Percentiles rank a stretch among this genome's conserved stretches.
Evolutionary conservation across 1,284 basidiomycete species (phyloP).

Genomic region (Ustilago trichophora): DNA sequence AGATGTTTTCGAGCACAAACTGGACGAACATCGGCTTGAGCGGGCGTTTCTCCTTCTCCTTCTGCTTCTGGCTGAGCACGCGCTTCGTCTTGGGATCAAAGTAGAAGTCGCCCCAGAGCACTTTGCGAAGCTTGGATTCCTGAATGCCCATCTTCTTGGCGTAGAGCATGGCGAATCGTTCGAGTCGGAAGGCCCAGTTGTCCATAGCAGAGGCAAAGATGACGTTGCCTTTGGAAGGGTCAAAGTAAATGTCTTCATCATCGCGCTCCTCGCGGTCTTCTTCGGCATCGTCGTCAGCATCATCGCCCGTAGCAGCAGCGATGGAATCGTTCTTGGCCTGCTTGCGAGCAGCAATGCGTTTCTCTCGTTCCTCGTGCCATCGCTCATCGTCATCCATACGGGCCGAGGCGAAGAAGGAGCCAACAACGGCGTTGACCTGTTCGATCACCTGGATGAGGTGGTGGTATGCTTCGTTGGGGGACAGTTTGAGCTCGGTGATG

Average conservation of each 20-base stretch:
- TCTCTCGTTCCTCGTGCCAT: slow-evolving; percentile 91
- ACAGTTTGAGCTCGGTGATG: slow-evolving; percentile 89
- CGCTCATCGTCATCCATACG: slow-evolving; percentile 91
- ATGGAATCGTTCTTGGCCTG: slow-evolving; percentile 68
- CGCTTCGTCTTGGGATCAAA: slow-evolving; percentile 95
- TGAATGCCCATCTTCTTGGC: slow-evolving; percentile 90
- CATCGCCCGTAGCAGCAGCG: slow-evolving; percentile 67
- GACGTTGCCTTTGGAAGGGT: slow-evolving; percentile 94
- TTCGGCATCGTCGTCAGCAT: slow-evolving; percentile 71
- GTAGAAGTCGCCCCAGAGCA: slow-evolving; percentile 98
- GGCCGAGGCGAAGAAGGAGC: slow-evolving; percentile 91
- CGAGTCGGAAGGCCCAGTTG: slow-evolving; percentile 96
- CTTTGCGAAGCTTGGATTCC: slow-evolving; percentile 83
- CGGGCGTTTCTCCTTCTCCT: slow-evolving; percentile 73
- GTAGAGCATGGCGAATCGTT: slow-evolving; percentile 92
- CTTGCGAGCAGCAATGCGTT: slow-evolving; percentile 78
- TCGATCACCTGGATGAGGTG: slow-evolving; percentile 92
- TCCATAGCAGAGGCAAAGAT: slow-evolving; percentile 96
- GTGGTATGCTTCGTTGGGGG: slow-evolving; percentile 91
- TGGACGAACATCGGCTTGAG: slow-evolving; percentile 98
- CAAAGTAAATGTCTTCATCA: slow-evolving; percentile 93
- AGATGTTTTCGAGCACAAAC: slow-evolving; percentile 96
- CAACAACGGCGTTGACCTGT: slow-evolving; percentile 98
- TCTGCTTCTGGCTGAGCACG: slow-evolving; percentile 88
- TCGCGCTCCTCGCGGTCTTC: slow-evolving; percentile 80